These are phyloP conservation scores for Coleophoma crateriformis DNA, from an alignment of 2,329 filamentous ascomycete genomes.

Conservation along the genomic window DNA sequence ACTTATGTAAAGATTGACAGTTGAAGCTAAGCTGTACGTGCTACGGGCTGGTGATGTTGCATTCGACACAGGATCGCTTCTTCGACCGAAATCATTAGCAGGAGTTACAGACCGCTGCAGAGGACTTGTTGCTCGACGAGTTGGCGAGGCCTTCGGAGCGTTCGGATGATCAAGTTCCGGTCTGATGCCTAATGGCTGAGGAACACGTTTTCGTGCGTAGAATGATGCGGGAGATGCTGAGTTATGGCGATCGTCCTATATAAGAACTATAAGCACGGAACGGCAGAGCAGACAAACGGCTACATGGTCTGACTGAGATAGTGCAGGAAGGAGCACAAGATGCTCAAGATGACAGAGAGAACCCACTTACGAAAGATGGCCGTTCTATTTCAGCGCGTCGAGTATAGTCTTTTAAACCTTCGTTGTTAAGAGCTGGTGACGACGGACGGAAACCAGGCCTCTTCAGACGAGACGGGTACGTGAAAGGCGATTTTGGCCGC, in stretches of 20 bases:
- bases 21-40: constrained; percentile 24
- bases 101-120: constrained; percentile 12
- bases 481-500: constrained; percentile 52
- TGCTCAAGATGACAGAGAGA: neutral
- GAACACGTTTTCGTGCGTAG: constrained; percentile 22
- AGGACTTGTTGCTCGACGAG: constrained; percentile 16
- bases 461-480: constrained; percentile 51
- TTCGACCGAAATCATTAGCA: constrained; percentile 15
- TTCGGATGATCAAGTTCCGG: constrained; percentile 22
- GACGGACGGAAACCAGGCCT: constrained; percentile 38
- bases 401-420: constrained; percentile 24
- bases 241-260: constrained; percentile 14
- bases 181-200: constrained; percentile 16
- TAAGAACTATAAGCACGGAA: too few relatives aligned
- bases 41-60: constrained; percentile 25
- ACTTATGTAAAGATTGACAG: constrained; percentile 16
- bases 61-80: constrained; percentile 12
- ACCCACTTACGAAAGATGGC: constrained; percentile 19
- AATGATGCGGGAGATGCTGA: constrained; percentile 23
- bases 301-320: too few relatives aligned
- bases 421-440: constrained; percentile 26
- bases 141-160: constrained; percentile 18
- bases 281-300: too few relatives aligned
- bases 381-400: constrained; percentile 26
- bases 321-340: neutral